Evolutionary conservation across 306 rosid species (phyloP), one percentile per base, ranked within the genome.

Genomic region (Trichosanthes truncata): DNA sequence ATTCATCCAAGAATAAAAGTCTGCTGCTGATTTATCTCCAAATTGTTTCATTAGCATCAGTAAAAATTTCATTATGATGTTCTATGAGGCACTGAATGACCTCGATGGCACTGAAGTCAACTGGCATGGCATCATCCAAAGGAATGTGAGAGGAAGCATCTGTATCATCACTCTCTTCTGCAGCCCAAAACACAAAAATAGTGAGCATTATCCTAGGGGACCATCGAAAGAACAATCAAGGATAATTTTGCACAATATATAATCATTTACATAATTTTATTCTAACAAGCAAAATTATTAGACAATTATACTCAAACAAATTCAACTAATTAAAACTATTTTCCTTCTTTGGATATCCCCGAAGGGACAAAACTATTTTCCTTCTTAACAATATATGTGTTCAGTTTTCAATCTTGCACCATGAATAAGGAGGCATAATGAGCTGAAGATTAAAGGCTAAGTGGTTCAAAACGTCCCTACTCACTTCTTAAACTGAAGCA

Each of bases 61-160:
- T 96, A 86, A 96, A 96, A 65, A 96, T 84, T 20, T 93, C 93
- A 78, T 96, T 93, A 81, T 96, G 98, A 87, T 93, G 96, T 83
- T 91, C 99, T 65, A 93, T 89, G 80, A 96, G 99, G 83, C 91
- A 87, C 87, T 96, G 99, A 84, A 96, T 82, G 83, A 93, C 97
- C 87, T 96, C 99, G 11, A 96, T 89, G 18, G 96, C 94, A 33
- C 90, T 93, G 51, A 88, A 88, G 93, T 96, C 99, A 45, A 91
- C 67, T 11, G 97, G 87, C 78, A 73, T 52, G 35, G 93, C 96
- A 82, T 96, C 99, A 72, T 96, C 99, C 91, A 96, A 87, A 40
- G 99, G 98, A 88, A 96, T 96, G 72, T 69, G 85, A 74, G 97
- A 93, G 46, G 97, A 93, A 78, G 90, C 96, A 77, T 89, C 98